Evolutionary conservation across 1,284 basidiomycete genomes (phyloP).

Genomic region (Marasmius tenuissimus): DNA sequence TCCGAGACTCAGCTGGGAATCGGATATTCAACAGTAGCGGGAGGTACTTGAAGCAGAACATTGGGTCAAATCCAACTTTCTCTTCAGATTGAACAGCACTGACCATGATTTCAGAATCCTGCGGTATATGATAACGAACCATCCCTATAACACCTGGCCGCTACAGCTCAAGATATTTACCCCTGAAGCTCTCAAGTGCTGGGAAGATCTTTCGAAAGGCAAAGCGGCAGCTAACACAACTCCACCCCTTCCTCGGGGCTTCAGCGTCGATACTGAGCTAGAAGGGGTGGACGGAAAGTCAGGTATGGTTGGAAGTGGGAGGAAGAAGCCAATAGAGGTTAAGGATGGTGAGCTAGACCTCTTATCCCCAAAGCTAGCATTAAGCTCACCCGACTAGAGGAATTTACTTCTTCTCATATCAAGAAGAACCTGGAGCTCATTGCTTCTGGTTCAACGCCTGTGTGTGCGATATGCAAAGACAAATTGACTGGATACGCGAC

Average conservation of each 20-base stretch:
- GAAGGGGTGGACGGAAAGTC: constrained; percentile 76
- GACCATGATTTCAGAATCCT: constrained; percentile 37
- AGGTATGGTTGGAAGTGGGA: constrained; percentile 45
- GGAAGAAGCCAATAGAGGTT: constrained; percentile 60
- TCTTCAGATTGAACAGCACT: too few relatives aligned
- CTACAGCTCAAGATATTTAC: constrained; percentile 72
- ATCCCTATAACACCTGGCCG: constrained; percentile 65
- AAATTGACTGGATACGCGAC: constrained; percentile 38
- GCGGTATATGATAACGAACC: constrained; percentile 53
- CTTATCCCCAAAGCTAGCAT: not conserved
- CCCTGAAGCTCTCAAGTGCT: constrained; percentile 50
- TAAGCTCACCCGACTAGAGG: constrained; percentile 26
- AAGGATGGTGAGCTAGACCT: constrained; percentile 52
- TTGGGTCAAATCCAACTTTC: constrained; percentile 33
- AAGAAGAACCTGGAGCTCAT: constrained; percentile 49
- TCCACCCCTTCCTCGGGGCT: constrained; percentile 46
- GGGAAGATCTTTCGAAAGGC: constrained; percentile 35
- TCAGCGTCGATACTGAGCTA: constrained; percentile 54
- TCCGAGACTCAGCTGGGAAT: constrained; percentile 43
- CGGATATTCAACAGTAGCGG: constrained; percentile 34
- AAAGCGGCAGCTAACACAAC: constrained; percentile 1
- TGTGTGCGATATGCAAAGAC: constrained; percentile 57
- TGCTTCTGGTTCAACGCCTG: constrained; percentile 27
- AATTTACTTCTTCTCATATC: constrained; percentile 57
- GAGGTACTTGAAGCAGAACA: constrained; percentile 41